Evolutionary conservation across 805 yeast species (phyloP).

Genomic region (Torulaspora maleeae): DNA sequence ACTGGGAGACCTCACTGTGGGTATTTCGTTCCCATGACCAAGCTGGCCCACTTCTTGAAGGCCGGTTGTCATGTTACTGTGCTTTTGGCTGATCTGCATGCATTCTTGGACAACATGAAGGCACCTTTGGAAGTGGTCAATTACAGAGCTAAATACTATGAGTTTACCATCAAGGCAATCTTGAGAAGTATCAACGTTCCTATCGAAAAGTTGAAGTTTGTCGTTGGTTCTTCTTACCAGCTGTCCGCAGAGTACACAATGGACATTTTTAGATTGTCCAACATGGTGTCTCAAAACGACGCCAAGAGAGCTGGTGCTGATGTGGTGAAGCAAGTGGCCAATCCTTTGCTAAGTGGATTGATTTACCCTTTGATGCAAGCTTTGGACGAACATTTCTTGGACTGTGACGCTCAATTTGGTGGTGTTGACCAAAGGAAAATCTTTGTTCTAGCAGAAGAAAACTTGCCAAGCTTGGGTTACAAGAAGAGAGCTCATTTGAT

Average conservation of each 20-base stretch:
- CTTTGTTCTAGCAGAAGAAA: slow-evolving; percentile 94
- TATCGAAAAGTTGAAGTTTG: slow-evolving; percentile 78
- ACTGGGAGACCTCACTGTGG: slow-evolving; percentile 99
- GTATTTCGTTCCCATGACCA: slow-evolving; percentile 96
- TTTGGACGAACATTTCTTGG: slow-evolving; percentile 85
- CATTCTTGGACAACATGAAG: slow-evolving; percentile 96
- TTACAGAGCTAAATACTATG: slow-evolving; percentile 88
- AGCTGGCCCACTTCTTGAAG: slow-evolving; percentile 86
- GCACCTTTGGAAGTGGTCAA: slow-evolving; percentile 91
- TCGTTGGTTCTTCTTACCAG: slow-evolving; percentile 89
- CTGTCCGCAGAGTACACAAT: slow-evolving; percentile 68
- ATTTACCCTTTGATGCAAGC: slow-evolving; percentile 99
- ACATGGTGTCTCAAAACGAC: slow-evolving; percentile 85
- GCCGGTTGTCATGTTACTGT: slow-evolving; percentile 96
- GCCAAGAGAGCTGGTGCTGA: slow-evolving; percentile 99
- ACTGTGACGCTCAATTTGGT: slow-evolving; percentile 92
- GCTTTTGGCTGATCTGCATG: slow-evolving; percentile 91
- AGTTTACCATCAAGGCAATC: slow-evolving; percentile 74
- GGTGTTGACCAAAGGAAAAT: slow-evolving; percentile 99
- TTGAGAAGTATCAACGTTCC: slow-evolving; percentile 86
- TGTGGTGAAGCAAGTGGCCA: slow-evolving; percentile 94
- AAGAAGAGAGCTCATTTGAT: slow-evolving; percentile 96
- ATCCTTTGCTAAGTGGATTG: slow-evolving; percentile 88
- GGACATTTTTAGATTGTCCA: slow-evolving; percentile 84
- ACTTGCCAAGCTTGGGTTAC: slow-evolving; percentile 80